Conservation (phyloP, 2,329 filamentous ascomycete species). For the Graphilbum ipis-grandicollis region DNA sequence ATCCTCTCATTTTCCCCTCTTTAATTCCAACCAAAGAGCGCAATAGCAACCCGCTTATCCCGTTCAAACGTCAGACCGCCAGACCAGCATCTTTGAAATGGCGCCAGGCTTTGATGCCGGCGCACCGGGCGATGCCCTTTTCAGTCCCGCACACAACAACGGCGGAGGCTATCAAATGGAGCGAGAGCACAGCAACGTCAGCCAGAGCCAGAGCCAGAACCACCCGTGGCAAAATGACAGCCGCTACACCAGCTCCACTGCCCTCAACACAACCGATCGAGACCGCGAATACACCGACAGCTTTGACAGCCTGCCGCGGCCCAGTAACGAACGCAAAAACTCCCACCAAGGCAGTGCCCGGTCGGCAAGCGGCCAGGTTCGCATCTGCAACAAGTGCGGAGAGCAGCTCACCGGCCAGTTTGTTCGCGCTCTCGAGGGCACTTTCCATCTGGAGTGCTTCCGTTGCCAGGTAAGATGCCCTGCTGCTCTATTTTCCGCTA, state of each 20-base stretch:
- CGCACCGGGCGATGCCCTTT: constrained; percentile 20
- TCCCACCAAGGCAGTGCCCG: constrained; percentile 24
- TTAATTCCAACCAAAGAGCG: no score
- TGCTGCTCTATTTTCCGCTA: no score
- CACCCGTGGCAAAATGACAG: constrained; percentile 9
- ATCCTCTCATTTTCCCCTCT: no score
- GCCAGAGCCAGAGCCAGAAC: constrained; percentile 5
- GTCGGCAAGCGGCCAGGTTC: constrained; percentile 39
- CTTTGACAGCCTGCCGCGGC: constrained; percentile 16
- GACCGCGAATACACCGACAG: not conserved
- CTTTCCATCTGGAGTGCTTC: constrained; percentile 95
- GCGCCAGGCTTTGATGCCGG: constrained; percentile 29
- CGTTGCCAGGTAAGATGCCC: constrained; percentile 91
- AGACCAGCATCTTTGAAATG: no score
- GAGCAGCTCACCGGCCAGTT: constrained; percentile 86
- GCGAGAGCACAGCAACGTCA: constrained; percentile 9
- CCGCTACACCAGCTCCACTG: not conserved
- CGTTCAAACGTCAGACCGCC: no score
- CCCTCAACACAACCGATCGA: no score
- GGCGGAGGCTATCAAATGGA: constrained; percentile 12
- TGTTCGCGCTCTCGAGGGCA: constrained; percentile 81
- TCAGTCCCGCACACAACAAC: constrained; percentile 10
- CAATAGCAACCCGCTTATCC: not conserved
- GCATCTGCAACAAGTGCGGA: constrained; percentile 73
- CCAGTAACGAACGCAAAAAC: constrained; percentile 37